Evolutionary conservation across 176 grass and related monocot genomes (phyloP).

Genomic region (Musa itinerans): DNA sequence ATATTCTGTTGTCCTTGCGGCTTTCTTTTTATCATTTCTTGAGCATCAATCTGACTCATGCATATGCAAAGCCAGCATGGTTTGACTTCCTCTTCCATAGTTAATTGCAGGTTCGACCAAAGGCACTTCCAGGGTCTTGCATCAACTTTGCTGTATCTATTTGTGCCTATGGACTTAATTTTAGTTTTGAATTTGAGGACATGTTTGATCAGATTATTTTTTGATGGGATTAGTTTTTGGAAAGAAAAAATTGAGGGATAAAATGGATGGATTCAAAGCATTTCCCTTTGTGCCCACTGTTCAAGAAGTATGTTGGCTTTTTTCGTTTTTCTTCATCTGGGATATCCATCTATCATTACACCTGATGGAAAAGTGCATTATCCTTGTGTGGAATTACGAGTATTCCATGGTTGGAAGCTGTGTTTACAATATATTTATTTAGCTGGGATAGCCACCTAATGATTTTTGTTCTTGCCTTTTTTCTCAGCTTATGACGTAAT

Average conservation of each 20-base stretch:
- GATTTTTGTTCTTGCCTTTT: too few relatives aligned
- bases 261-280: not conserved
- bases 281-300: not conserved
- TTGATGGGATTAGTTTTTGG: not conserved
- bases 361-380: too few relatives aligned
- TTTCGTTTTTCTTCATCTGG: not conserved
- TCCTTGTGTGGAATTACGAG: too few relatives aligned
- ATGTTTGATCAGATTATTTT: not conserved
- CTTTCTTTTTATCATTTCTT: not conserved
- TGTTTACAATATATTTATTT: too few relatives aligned
- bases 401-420: too few relatives aligned
- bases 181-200: not conserved
- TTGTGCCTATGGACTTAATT: not conserved
- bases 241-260: not conserved
- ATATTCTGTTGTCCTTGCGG: not conserved
- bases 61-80: not conserved
- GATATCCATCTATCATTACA: too few relatives aligned
- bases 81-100: not conserved
- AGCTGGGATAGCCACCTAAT: too few relatives aligned
- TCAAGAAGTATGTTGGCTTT: not conserved
- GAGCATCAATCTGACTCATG: not conserved
- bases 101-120: not conserved
- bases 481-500: too few relatives aligned
- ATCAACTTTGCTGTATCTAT: not conserved
- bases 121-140: not conserved